phyloP scores from a whole-genome alignment of 768 basidiomycete species.

The Tulasnella sp. region DNA sequence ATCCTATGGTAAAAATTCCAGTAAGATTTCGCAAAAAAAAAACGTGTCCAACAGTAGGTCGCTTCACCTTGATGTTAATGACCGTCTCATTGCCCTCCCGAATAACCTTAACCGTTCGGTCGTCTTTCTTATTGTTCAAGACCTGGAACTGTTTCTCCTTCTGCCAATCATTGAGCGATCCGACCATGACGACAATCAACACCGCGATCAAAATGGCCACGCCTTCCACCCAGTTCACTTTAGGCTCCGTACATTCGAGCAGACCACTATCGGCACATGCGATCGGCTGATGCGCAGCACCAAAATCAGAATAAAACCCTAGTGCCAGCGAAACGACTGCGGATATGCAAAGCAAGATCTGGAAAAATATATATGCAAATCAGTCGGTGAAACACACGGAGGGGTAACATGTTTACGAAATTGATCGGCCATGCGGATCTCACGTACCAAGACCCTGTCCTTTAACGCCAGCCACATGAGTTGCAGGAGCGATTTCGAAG shows the following conservation, averaged over 20 bases:
- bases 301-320: slow-evolving; percentile 91
- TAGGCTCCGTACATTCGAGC: slow-evolving; percentile 41
- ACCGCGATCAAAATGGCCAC: slow-evolving; percentile 42
- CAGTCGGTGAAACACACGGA: neutral
- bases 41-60: neutral
- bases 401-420: slow-evolving; percentile 17
- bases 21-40: neutral
- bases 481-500: slow-evolving; percentile 54
- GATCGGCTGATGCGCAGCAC: slow-evolving; percentile 43
- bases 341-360: slow-evolving; percentile 86
- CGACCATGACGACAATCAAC: slow-evolving; percentile 55
- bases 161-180: slow-evolving; percentile 95
- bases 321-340: slow-evolving; percentile 88
- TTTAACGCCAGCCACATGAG: slow-evolving; percentile 82
- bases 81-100: slow-evolving; percentile 58
- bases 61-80: slow-evolving; percentile 65
- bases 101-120: slow-evolving; percentile 78
- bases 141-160: slow-evolving; percentile 92
- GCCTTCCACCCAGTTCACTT: slow-evolving; percentile 95
- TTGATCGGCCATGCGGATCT: slow-evolving; percentile 22
- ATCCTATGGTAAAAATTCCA: slow-evolving; percentile 46
- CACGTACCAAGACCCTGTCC: slow-evolving; percentile 77
- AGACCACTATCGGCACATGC: slow-evolving; percentile 25
- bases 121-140: slow-evolving; percentile 92
- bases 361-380: neutral